Evolutionary conservation across 345 rosid species (phyloP).

Genomic region (Eucalyptus erythrocorys): DNA sequence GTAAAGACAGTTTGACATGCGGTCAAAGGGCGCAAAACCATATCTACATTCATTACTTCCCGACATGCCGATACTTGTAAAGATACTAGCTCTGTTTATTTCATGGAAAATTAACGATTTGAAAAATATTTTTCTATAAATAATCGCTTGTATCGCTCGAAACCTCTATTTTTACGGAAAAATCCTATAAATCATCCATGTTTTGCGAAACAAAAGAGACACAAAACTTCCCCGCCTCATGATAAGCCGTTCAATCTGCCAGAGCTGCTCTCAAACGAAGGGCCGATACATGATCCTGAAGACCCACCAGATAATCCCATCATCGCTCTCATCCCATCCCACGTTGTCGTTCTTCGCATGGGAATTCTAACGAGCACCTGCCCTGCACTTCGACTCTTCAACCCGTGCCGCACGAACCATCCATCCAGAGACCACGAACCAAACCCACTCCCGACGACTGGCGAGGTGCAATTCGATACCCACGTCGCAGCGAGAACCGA

Average conservation of each 20-base stretch:
- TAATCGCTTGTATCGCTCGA: too few relatives aligned
- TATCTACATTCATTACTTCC: background rate
- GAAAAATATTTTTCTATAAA: too few relatives aligned
- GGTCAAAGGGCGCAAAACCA: background rate
- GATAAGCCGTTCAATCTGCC: background rate
- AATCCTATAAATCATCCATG: background rate
- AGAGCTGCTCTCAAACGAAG: background rate
- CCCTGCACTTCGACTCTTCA: background rate
- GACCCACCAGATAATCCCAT: background rate
- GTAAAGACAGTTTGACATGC: background rate
- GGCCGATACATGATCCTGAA: background rate
- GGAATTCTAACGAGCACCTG: background rate
- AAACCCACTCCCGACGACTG: background rate
- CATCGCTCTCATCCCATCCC: background rate
- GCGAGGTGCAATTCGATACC: background rate
- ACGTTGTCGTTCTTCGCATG: background rate
- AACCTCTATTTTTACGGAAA: too few relatives aligned
- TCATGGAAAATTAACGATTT: too few relatives aligned
- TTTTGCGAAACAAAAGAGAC: background rate
- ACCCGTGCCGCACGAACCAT: background rate
- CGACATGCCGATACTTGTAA: background rate
- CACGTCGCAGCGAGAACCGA: background rate
- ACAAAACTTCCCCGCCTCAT: background rate
- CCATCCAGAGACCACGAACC: background rate
- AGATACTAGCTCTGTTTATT: background rate